Percentiles rank a stretch among this genome's conserved stretches.
phyloP scores from a whole-genome alignment of 495 filamentous ascomycete species.

The Penicillium ochrochloron region DNA sequence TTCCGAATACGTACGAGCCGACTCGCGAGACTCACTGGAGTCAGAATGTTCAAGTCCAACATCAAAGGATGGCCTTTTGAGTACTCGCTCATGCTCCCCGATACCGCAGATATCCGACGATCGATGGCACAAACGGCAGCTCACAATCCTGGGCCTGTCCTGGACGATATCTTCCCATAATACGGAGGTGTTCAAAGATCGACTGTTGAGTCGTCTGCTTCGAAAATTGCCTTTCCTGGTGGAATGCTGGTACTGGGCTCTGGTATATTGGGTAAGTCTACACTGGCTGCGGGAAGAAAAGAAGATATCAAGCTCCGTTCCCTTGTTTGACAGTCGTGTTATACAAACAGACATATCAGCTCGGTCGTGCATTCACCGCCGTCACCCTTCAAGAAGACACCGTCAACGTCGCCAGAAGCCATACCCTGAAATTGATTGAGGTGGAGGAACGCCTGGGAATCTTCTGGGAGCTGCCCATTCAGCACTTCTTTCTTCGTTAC shows the following conservation, averaged over 20 bases:
- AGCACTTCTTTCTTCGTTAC: conserved; percentile 57
- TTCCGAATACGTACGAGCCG: conserved; percentile 18
- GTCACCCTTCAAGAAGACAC: conserved; percentile 62
- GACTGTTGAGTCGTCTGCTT: conserved; percentile 62
- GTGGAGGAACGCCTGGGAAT: conserved; percentile 59
- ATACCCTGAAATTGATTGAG: conserved; percentile 61
- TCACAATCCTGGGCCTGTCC: conserved; percentile 40
- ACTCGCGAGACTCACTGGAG: conserved; percentile 38
- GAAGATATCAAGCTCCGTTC: neutral
- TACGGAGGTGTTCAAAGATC: conserved; percentile 55
- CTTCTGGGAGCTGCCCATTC: conserved; percentile 60
- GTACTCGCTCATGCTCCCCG: conserved; percentile 34
- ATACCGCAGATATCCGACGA: conserved; percentile 32
- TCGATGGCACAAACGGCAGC: conserved; percentile 47
- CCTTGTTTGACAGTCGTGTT: neutral
- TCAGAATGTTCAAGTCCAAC: conserved; percentile 36
- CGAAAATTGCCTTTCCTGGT: conserved; percentile 74
- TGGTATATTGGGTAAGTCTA: conserved; percentile 63
- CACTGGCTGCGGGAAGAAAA: neutral
- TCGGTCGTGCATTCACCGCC: conserved; percentile 65
- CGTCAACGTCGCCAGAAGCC: conserved; percentile 58
- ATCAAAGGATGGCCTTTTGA: conserved; percentile 39
- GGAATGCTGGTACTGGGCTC: conserved; percentile 82
- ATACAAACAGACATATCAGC: conserved; percentile 58
- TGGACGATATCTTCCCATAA: conserved; percentile 57